Conservation (phyloP, 2,329 filamentous ascomycete genomes). For the Fusarium pininemorale region DNA sequence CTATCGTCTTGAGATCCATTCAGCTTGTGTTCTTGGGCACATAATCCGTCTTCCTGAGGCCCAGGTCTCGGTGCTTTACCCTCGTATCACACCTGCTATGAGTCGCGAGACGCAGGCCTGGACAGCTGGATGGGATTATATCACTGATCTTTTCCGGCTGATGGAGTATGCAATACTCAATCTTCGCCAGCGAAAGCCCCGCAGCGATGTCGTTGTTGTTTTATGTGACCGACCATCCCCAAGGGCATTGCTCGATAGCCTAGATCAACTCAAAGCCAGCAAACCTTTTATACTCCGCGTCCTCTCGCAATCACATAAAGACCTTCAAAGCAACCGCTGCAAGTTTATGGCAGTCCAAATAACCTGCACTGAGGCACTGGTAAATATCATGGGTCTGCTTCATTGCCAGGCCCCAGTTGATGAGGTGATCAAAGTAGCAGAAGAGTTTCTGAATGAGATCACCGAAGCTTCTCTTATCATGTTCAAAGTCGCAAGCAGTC, state of each 20-base stretch:
- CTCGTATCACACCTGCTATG: not conserved
- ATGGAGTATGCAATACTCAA: not conserved
- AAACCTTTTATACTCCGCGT: not conserved
- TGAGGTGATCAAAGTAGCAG: not conserved
- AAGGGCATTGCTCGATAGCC: not conserved
- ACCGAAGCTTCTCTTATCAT: not conserved
- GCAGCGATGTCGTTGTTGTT: not conserved
- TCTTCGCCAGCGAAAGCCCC: not conserved
- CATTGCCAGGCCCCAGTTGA: not conserved
- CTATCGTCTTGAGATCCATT: not conserved
- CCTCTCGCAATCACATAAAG: not conserved
- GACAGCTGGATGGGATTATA: conserved; percentile 1
- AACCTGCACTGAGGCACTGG: not conserved
- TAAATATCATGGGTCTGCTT: not conserved
- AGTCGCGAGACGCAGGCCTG: not conserved
- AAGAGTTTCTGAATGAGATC: not conserved
- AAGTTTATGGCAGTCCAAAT: not conserved
- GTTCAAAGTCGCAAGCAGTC: not conserved
- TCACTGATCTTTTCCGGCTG: not conserved
- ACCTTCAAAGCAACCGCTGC: not conserved
- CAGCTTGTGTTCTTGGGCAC: not conserved
- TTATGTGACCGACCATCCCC: not conserved
- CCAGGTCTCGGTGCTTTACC: not conserved
- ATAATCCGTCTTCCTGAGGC: not conserved
- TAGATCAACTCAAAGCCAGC: not conserved